Evolutionary conservation across 768 basidiomycete genomes (phyloP).

Genomic region (Hysterangium stoloniferum): DNA sequence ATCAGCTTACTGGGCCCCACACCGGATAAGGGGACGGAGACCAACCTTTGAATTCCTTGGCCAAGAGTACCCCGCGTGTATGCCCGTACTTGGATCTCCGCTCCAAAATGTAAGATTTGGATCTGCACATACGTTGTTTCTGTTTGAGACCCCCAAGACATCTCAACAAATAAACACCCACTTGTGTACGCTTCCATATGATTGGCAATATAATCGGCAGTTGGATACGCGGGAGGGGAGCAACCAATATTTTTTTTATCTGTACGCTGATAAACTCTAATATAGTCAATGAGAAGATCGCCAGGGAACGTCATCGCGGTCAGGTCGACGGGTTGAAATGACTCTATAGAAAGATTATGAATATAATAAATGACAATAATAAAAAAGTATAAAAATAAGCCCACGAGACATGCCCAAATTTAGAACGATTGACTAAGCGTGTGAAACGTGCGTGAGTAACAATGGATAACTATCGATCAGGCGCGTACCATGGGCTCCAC

Average conservation of each 20-base stretch:
- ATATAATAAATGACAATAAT: constrained; percentile 3
- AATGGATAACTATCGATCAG: background rate
- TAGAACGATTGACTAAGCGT: constrained; percentile 38
- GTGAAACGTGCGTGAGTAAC: background rate
- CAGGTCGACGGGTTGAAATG: constrained; percentile 58
- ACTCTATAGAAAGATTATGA: constrained; percentile 27
- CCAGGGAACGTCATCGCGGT: constrained; percentile 60
- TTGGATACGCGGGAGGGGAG: constrained; percentile 56
- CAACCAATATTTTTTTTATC: constrained; percentile 56
- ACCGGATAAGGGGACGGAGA: background rate
- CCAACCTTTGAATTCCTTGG: constrained; percentile 22
- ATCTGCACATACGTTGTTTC: background rate
- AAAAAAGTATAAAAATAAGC: constrained; percentile 13
- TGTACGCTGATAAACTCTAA: constrained; percentile 70
- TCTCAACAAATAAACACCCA: constrained; percentile 29
- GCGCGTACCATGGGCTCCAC: constrained; percentile 41
- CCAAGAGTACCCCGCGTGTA: constrained; percentile 24
- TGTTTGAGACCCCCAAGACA: background rate
- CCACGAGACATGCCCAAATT: constrained; percentile 56
- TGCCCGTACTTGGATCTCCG: constrained; percentile 6
- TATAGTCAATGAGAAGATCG: constrained; percentile 67
- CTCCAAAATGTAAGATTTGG: constrained; percentile 24
- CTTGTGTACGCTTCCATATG: constrained; percentile 54
- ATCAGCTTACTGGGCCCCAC: too few species aligned
- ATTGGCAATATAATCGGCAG: constrained; percentile 49